Conservation (phyloP, 139 green algal genomes). For the Nannochloris sp. region DNA sequence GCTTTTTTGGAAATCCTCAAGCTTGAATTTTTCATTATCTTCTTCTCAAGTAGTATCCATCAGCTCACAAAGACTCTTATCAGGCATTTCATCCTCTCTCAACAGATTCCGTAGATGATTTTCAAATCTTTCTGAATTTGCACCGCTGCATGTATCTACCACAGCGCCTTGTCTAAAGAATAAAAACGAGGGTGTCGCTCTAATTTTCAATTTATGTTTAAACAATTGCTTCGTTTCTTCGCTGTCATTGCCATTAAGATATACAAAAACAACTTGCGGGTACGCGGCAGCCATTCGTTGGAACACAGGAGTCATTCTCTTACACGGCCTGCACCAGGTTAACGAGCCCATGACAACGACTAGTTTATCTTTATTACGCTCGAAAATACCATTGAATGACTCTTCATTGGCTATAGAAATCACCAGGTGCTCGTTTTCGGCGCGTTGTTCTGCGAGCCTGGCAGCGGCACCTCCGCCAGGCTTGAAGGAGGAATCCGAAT, state of each 20-base stretch:
- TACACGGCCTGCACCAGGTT: conserved; percentile 48
- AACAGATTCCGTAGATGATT: conserved; percentile 9
- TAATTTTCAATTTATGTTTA: conserved; percentile 23
- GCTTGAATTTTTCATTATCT: no score
- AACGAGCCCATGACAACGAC: conserved; percentile 37
- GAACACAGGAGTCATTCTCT: conserved; percentile 15
- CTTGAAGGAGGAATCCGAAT: neutral
- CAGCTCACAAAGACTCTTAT: neutral
- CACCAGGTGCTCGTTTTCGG: neutral
- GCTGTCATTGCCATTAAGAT: conserved; percentile 45
- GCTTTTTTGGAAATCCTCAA: no score
- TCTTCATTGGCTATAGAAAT: conserved; percentile 8
- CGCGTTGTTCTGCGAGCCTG: neutral
- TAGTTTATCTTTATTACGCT: conserved; percentile 18
- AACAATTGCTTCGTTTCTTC: conserved; percentile 46
- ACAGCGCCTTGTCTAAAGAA: conserved; percentile 18
- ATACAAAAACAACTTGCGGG: conserved; percentile 31
- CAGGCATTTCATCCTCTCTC: neutral
- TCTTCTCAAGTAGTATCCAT: no score
- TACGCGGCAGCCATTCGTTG: conserved; percentile 42
- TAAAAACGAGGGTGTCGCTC: conserved; percentile 27
- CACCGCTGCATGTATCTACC: conserved; percentile 4
- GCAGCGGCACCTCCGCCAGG: neutral
- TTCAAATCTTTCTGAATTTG: conserved; percentile 9
- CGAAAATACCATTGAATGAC: conserved; percentile 23